Percentiles rank a stretch among this genome's conserved stretches.
Evolutionary conservation across 2,329 filamentous ascomycete genomes (phyloP).

Genomic region (Dendrostoma leiphaemia): DNA sequence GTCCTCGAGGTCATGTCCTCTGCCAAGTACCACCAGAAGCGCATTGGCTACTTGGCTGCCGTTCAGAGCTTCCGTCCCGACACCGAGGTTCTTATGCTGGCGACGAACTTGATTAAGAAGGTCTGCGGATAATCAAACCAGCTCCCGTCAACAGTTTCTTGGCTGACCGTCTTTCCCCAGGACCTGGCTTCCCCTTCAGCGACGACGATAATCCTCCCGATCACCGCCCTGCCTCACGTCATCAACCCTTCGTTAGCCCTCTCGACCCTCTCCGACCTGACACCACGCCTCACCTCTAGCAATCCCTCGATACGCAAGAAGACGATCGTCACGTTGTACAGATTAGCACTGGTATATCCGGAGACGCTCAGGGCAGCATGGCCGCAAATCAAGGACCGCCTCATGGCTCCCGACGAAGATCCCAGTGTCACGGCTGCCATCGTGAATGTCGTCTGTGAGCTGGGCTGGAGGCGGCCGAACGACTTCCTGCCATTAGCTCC

Average conservation of each 20-base stretch:
- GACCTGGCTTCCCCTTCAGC: slow-evolving; percentile 72
- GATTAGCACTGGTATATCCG: slow-evolving; percentile 92
- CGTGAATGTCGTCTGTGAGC: slow-evolving; percentile 93
- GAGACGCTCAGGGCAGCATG: slow-evolving; percentile 89
- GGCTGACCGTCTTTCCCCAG: slow-evolving; percentile 33
- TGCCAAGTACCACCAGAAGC: slow-evolving; percentile 89
- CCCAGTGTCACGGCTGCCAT: slow-evolving; percentile 92
- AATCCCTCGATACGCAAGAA: slow-evolving; percentile 89
- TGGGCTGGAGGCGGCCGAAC: slow-evolving; percentile 89
- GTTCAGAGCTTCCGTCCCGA: slow-evolving; percentile 95
- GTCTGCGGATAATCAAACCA: slow-evolving; percentile 35
- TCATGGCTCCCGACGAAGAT: slow-evolving; percentile 89
- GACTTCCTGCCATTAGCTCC: slow-evolving; percentile 93
- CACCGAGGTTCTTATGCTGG: slow-evolving; percentile 96
- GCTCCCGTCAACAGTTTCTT: not conserved
- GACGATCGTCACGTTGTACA: slow-evolving; percentile 90
- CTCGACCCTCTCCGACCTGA: slow-evolving; percentile 80
- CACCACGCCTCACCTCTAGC: slow-evolving; percentile 84
- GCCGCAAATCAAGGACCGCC: slow-evolving; percentile 94
- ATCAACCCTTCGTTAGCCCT: slow-evolving; percentile 90
- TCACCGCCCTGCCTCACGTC: slow-evolving; percentile 88
- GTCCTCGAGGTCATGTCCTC: slow-evolving; percentile 99
- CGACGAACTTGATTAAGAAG: slow-evolving; percentile 96
- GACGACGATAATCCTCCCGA: slow-evolving; percentile 79
- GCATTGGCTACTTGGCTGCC: slow-evolving; percentile 90